Evolutionary conservation across 352 stramenopile species (phyloP).

Genomic region (Phytophthora podocarpi): DNA sequence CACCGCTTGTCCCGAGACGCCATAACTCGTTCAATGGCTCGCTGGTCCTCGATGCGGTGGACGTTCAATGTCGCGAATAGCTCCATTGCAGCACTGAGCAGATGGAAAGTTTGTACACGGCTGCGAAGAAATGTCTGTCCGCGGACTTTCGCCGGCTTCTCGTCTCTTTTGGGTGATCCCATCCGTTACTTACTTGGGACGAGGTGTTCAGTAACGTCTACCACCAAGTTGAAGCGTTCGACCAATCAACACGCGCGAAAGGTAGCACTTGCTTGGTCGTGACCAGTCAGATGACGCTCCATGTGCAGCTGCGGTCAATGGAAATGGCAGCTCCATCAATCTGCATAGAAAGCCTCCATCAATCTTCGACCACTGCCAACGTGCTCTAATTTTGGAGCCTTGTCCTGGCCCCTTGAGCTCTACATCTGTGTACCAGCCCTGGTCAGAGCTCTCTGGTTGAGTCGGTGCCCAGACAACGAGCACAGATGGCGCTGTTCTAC

Average conservation of each 20-base stretch:
- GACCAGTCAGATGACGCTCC: background rate
- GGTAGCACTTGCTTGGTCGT: background rate
- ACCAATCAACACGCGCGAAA: conserved; percentile 16
- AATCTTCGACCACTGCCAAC: no score
- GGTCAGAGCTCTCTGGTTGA: no score
- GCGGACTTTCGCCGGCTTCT: conserved; percentile 7
- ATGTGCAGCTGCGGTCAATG: background rate
- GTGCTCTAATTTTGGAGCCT: conserved; percentile 12
- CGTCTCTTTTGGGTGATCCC: conserved; percentile 19
- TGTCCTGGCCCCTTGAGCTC: background rate
- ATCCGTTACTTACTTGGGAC: conserved; percentile 44
- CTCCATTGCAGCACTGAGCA: conserved; percentile 33
- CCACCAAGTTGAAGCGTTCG: conserved; percentile 29
- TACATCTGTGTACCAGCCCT: conserved; percentile 16
- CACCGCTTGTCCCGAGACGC: conserved; percentile 38
- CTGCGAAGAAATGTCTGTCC: conserved; percentile 15
- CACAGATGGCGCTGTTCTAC: conserved; percentile 64
- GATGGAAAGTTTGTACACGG: conserved; percentile 1
- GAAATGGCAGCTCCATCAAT: no score
- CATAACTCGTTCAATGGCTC: conserved; percentile 37
- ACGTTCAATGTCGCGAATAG: conserved; percentile 46
- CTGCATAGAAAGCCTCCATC: background rate
- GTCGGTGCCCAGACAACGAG: no score
- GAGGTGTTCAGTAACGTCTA: conserved; percentile 26
- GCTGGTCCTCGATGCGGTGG: conserved; percentile 32